Base-by-base conservation (phyloP, 352 stramenopile species). In the Pythium utonaiense region DNA sequence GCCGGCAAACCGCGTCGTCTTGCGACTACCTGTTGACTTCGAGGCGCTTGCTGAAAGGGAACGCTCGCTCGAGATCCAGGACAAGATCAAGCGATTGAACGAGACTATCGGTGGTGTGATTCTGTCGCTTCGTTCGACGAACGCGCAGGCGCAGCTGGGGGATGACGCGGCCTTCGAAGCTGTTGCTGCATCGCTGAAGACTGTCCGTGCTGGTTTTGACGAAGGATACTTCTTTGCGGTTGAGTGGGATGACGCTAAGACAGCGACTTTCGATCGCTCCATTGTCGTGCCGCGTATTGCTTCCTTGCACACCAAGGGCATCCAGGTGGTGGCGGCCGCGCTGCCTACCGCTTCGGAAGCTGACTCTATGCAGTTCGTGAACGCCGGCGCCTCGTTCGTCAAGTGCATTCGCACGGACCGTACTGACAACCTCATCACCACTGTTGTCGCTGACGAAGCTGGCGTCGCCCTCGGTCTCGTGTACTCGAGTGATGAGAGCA, bases 401-500 rank as follows among this genome's bases (percentile, higher is more conserved):
- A 57, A 74, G 45, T 97, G 88, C 63, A 71, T 96, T 21, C 77
- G 86, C 44, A 95, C 92, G 3, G 95, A 98, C 69, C 83, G 95
- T 6, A 56, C 73, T 0, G 95, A 98, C 69, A 84, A 88, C 22
- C 70, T 98, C 1, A 98, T 91, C 56, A 91, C 96, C 16, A 99
- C 95, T 0, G 93, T 99, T 3, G 96, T 99, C 36, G 93, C 88
- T 8, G 96, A 96, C 40, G 78, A 96, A 66, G 80, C 71, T 14
- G 88, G 89, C 33, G 89, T 98, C 44, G 85, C 80, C 17, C 67
- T 94, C 3, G 96, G 96, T 16, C 83, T 99, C 41, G 96, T 98
- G 17, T 99, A 99, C 74, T 98, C 91, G 41, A 97, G 86, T 60
- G 79, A 79, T 27, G 86, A 97, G 66, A 98, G 93, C 40, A 88